These are phyloP conservation scores for Fusarium begoniae DNA, from an alignment of 2,329 filamentous ascomycete species.

Conservation along the genomic window DNA sequence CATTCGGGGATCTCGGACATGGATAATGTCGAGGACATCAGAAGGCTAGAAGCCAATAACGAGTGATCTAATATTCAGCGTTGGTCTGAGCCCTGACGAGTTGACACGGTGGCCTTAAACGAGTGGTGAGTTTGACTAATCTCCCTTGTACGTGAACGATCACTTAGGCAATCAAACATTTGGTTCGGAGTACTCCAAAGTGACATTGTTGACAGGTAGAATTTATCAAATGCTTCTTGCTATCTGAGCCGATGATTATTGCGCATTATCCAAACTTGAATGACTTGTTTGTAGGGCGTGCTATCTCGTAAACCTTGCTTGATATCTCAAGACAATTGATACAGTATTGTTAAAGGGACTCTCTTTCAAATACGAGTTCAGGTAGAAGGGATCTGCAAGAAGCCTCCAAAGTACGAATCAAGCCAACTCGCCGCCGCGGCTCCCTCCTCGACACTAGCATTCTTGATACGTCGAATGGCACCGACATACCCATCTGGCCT, in stretches of 20 bases:
- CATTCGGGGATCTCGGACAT: background rate
- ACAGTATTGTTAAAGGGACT: too few species aligned
- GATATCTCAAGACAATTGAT: accelerated
- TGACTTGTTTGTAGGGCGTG: accelerated
- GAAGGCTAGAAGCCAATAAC: background rate
- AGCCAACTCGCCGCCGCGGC: conserved; percentile 62
- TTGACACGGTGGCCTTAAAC: too few species aligned
- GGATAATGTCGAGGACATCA: background rate
- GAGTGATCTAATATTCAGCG: background rate
- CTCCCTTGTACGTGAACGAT: too few species aligned
- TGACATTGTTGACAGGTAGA: too few species aligned
- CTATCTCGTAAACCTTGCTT: background rate
- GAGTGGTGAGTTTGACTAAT: too few species aligned
- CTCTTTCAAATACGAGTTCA: background rate
- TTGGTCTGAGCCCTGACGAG: background rate
- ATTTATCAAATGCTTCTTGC: background rate
- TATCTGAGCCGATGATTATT: too few species aligned
- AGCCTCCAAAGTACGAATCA: conserved; percentile 63
- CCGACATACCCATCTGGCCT: conserved; percentile 80
- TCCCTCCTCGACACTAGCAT: conserved; percentile 58
- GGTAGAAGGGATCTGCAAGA: conserved; percentile 57
- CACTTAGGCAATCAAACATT: background rate
- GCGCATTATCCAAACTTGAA: too few species aligned
- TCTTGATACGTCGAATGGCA: conserved; percentile 64
- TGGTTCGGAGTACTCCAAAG: too few species aligned